Evolutionary conservation across 768 basidiomycete species (phyloP).

Genomic region (Leccinum rimulosum): DNA sequence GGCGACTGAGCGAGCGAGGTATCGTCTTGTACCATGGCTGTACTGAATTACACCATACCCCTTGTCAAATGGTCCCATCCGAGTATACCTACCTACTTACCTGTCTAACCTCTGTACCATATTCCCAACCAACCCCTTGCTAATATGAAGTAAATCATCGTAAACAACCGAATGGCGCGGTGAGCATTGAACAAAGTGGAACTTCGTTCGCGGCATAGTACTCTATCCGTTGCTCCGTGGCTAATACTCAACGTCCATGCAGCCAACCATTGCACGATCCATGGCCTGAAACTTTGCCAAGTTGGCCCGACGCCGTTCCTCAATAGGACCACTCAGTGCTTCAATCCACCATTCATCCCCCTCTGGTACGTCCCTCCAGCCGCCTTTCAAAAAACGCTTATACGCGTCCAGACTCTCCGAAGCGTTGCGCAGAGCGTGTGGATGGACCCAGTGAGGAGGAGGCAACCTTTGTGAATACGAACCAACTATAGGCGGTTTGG

Average conservation of each 20-base stretch:
- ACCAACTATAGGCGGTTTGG: constrained; percentile 12
- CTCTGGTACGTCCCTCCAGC: constrained; percentile 58
- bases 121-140: not conserved
- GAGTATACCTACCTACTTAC: too few species aligned
- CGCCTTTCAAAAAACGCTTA: constrained; percentile 48
- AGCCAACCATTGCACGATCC: constrained; percentile 1
- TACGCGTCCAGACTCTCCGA: constrained; percentile 31
- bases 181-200: not conserved
- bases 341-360: constrained; percentile 63
- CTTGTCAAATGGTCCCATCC: not conserved
- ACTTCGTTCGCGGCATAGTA: not conserved
- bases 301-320: constrained; percentile 29
- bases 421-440: constrained; percentile 6
- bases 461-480: constrained; percentile 10
- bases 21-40: too few species aligned
- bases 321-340: constrained; percentile 46
- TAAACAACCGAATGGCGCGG: not conserved
- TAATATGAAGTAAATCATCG: not conserved
- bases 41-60: not conserved
- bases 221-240: too few species aligned
- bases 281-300: constrained; percentile 9
- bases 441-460: constrained; percentile 14
- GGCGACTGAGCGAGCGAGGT: too few species aligned
- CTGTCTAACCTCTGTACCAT: not conserved
- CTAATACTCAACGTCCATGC: constrained; percentile 5